phyloP scores from a whole-genome alignment of 2,329 filamentous ascomycete species.

The Fusarium stilboides region DNA sequence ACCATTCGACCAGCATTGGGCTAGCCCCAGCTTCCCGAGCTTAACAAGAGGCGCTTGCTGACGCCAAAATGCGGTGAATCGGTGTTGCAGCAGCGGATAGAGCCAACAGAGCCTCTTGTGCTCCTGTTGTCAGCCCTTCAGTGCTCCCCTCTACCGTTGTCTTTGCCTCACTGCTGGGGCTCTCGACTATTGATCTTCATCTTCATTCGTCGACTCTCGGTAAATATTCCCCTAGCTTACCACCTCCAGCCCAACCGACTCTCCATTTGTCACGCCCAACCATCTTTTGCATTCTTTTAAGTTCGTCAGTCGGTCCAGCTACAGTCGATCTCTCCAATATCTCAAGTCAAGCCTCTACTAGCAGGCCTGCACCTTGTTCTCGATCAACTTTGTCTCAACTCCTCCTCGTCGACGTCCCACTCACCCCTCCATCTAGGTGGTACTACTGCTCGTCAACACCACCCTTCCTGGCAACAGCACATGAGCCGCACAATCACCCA shows the following conservation, averaged over 20 bases:
- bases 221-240: conserved; percentile 44
- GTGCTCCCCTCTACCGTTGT: conserved; percentile 20
- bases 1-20: conserved; percentile 40
- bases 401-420: conserved; percentile 45
- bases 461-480: conserved; percentile 46
- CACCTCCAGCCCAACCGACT: conserved; percentile 41
- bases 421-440: conserved; percentile 45
- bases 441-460: conserved; percentile 50
- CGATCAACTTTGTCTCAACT: conserved; percentile 39
- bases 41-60: conserved; percentile 43
- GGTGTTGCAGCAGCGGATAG: conserved; percentile 31
- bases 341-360: conserved; percentile 16
- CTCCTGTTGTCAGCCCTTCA: conserved; percentile 24
- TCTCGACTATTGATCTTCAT: conserved; percentile 28
- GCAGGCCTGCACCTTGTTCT: conserved; percentile 29
- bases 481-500: conserved; percentile 50
- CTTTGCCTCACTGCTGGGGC: conserved; percentile 34
- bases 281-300: conserved; percentile 41
- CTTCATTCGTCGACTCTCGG: conserved; percentile 44
- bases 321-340: conserved; percentile 12
- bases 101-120: conserved; percentile 40
- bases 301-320: conserved; percentile 34
- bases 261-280: conserved; percentile 38
- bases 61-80: conserved; percentile 53
- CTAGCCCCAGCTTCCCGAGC: conserved; percentile 42